Evolutionary conservation across 345 rosid genomes (phyloP).

Genomic region (Xanthoceras sorbifolium): DNA sequence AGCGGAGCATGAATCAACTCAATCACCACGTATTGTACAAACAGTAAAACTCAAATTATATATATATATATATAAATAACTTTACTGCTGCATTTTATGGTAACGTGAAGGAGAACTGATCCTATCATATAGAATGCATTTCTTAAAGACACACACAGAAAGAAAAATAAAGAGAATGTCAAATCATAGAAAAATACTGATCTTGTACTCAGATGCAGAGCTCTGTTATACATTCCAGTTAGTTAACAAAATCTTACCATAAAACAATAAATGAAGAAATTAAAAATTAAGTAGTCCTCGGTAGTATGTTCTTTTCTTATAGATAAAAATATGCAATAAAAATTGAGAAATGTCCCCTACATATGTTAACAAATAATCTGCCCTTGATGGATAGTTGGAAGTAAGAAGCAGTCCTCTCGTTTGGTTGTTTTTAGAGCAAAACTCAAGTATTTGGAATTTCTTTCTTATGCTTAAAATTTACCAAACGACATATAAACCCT

Average conservation of each 20-base stretch:
- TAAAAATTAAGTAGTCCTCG: not conserved
- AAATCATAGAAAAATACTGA: not conserved
- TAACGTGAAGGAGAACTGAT: not conserved
- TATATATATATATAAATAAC: not conserved
- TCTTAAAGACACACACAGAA: not conserved
- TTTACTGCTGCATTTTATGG: not conserved
- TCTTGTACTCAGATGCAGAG: no score
- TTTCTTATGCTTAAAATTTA: not conserved
- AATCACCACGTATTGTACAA: not conserved
- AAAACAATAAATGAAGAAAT: not conserved
- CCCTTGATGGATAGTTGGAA: no score
- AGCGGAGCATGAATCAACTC: not conserved
- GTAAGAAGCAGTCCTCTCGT: not conserved
- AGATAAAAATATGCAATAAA: not conserved
- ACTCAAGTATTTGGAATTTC: not conserved
- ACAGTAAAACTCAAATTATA: not conserved
- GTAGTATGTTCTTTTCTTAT: not conserved
- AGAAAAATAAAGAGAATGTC: not conserved
- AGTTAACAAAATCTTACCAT: not conserved
- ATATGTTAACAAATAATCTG: not conserved
- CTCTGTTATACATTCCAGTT: not conserved
- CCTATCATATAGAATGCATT: not conserved
- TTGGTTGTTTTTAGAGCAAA: not conserved
- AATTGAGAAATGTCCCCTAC: conserved; percentile 10
- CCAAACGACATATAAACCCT: not conserved